phyloP scores from a whole-genome alignment of 1,284 basidiomycete genomes.

The Ceratorhiza oryzae-sativae region DNA sequence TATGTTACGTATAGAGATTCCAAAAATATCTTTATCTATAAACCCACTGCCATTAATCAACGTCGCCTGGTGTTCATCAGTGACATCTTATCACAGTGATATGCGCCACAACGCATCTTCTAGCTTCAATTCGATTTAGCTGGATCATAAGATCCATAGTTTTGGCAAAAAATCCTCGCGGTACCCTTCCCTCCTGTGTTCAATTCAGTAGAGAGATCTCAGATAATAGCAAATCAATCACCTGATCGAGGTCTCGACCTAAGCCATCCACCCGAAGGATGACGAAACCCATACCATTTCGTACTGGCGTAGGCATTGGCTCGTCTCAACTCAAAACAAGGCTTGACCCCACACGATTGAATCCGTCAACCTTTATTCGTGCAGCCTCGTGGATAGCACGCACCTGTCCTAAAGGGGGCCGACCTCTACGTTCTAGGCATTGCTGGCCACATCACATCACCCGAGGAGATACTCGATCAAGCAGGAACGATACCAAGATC shows the following conservation, averaged over 20 bases:
- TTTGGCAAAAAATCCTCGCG: too few species aligned
- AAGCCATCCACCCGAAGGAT: neutral
- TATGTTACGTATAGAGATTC: too few species aligned
- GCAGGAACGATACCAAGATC: too few species aligned
- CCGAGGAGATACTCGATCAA: neutral
- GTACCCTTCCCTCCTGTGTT: neutral
- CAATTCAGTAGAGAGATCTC: neutral
- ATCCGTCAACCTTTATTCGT: neutral
- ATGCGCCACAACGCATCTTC: neutral
- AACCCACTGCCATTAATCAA: neutral
- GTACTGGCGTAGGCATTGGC: neutral
- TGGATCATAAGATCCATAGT: too few species aligned
- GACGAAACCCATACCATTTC: neutral
- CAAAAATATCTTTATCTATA: neutral
- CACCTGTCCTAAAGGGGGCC: neutral
- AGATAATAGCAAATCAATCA: too few species aligned
- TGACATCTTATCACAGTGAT: neutral
- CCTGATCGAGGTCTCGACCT: neutral
- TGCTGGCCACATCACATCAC: neutral
- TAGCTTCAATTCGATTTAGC: too few species aligned
- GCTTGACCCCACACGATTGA: conserved; percentile 1
- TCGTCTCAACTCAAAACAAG: neutral
- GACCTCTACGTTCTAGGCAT: neutral
- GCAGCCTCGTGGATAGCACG: conserved; percentile 1
- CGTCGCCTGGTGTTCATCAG: neutral